Percentiles rank a stretch among this genome's conserved stretches.
These are phyloP conservation scores for Dujonia santamariae DNA, from an alignment of 1,139 yeast species.

Conservation along the genomic window DNA sequence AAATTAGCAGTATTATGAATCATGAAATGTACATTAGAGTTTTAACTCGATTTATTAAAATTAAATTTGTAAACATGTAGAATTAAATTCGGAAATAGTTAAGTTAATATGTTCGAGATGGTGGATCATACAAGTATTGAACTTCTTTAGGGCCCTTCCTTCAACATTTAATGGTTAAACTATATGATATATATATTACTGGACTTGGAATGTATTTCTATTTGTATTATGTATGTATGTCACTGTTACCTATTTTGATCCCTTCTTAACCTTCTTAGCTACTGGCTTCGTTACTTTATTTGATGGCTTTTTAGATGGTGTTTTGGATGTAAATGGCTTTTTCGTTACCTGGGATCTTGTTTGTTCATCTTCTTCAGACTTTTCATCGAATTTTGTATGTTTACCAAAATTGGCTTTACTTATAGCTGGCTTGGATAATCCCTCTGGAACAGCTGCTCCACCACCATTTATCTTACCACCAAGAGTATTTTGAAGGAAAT, in stretches of 20 bases:
- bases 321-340: no score
- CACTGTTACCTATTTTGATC: slow-evolving; percentile 1
- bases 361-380: slow-evolving; percentile 9
- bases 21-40: slow-evolving; percentile 1
- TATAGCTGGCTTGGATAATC: slow-evolving; percentile 50
- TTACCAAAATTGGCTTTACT: slow-evolving; percentile 57
- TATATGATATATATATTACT: not conserved
- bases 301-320: not conserved
- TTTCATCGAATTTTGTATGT: slow-evolving; percentile 51
- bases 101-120: no score
- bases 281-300: not conserved
- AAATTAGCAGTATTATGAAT: no score
- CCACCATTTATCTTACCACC: slow-evolving; percentile 32
- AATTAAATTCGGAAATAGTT: no score
- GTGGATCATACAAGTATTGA: no score
- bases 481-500: slow-evolving; percentile 45
- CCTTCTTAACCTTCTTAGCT: slow-evolving; percentile 4
- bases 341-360: no score
- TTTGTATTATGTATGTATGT: slow-evolving; percentile 5
- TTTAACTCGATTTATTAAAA: not conserved
- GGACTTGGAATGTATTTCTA: not conserved
- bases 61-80: not conserved
- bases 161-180: no score
- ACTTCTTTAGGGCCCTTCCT: no score
- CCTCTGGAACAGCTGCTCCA: slow-evolving; percentile 25